Conservation (phyloP, 2,329 filamentous ascomycete species). For the Pseudonectria buxi region DNA sequence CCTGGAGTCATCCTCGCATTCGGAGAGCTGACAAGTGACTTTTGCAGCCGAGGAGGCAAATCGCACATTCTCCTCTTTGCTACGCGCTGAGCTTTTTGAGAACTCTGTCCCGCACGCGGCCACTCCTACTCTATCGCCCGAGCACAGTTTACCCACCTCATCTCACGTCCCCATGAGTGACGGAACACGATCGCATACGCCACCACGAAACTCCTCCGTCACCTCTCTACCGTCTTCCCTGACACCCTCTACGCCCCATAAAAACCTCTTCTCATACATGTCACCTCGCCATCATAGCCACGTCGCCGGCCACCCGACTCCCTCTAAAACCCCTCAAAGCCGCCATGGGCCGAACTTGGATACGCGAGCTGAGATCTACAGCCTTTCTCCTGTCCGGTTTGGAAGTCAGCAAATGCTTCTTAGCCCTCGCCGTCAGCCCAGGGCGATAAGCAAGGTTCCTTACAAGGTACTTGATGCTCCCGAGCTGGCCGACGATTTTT, state of each 20-base stretch:
- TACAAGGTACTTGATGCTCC: slow-evolving; percentile 97
- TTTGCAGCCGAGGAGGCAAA: slow-evolving; percentile 81
- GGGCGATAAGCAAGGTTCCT: slow-evolving; percentile 90
- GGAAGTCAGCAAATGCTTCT: slow-evolving; percentile 91
- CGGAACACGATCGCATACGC: slow-evolving; percentile 71
- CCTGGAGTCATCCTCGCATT: not conserved
- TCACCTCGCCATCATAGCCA: slow-evolving; percentile 64
- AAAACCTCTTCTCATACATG: slow-evolving; percentile 92
- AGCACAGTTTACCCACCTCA: slow-evolving; percentile 43
- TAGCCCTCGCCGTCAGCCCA: slow-evolving; percentile 79
- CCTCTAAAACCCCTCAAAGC: slow-evolving; percentile 81
- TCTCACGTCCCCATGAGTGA: slow-evolving; percentile 52
- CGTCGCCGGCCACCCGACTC: slow-evolving; percentile 76
- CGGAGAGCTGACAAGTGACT: slow-evolving; percentile 9
- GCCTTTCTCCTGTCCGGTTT: slow-evolving; percentile 85
- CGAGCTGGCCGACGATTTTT: slow-evolving; percentile 94
- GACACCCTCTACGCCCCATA: slow-evolving; percentile 92
- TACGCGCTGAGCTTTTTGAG: slow-evolving; percentile 90
- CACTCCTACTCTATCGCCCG: slow-evolving; percentile 54
- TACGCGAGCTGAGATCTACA: slow-evolving; percentile 88
- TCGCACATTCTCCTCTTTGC: slow-evolving; percentile 77
- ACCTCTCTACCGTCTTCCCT: slow-evolving; percentile 64
- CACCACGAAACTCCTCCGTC: slow-evolving; percentile 58
- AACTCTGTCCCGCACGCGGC: slow-evolving; percentile 77
- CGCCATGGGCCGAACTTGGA: slow-evolving; percentile 85